Evolutionary conservation across 2,329 filamentous ascomycete genomes (phyloP), one percentile per base, ranked within the genome.

Genomic region (Septoria linicola): DNA sequence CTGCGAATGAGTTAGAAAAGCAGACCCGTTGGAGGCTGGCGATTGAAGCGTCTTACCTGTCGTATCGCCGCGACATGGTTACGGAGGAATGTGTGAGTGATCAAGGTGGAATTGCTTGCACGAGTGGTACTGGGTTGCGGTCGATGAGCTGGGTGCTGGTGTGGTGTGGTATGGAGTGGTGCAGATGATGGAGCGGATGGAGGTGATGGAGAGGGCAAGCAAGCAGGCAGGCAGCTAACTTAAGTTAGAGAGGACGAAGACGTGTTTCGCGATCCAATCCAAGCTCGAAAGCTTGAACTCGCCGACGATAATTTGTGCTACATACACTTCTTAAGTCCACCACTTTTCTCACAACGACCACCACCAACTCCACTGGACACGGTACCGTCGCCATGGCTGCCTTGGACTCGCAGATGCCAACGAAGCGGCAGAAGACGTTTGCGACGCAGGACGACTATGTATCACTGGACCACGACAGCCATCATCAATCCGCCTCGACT

Each of bases 1-100:
- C 59, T 61, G 51, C 16, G 20, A 19, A 20, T 13, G 36, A 5
- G 10, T 27, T 27, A 27, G 23, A n/a, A n/a, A n/a, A n/a, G n/a
- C n/a, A n/a, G n/a, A n/a, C n/a, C n/a, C 23, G 5, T 27, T 10
- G 23, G 23, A 27, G 5, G 23, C 5, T 27, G 23, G 5, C 10
- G 23, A 5, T 27, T 16, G 35, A 19, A 5, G 14, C 37, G 30
- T 21, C 37, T 19, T 56, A 59, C 59, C 59, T 61, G 54, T 68
- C 66, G 64, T 68, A 68, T 54, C 66, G 64, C 58, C 66, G 57
- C 41, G 66, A 66, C 66, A 68, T 68, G 14, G 32, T 10, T 39
- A 44, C 16, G 19, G 37, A 17, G 21, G 16, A 34, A 19, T 20
- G 14, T 45, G 23, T 45, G n/a, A 17, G n/a, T 34, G 25, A 1